These are phyloP conservation scores for Flaveria floridana DNA, from an alignment of 140 eudicot species.

Conservation along the genomic window DNA sequence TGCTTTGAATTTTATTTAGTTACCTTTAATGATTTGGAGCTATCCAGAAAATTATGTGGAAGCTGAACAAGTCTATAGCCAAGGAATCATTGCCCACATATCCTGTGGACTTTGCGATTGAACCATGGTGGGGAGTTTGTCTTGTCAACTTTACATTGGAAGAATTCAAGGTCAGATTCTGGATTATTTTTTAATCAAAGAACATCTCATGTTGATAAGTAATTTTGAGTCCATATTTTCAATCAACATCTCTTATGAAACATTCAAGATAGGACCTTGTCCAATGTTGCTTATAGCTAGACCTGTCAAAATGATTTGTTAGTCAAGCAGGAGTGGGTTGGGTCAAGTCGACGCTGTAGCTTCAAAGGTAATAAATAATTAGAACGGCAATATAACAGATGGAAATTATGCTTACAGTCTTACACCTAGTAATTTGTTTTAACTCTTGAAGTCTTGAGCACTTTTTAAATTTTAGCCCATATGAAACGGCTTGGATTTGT, in stretches of 20 bases:
- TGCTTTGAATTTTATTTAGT: slow-evolving; percentile 22
- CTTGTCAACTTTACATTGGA: slow-evolving; percentile 91
- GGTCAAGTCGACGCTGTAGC: not conserved
- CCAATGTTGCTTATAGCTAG: not conserved
- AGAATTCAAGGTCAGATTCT: slow-evolving; percentile 77
- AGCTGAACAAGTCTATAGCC: slow-evolving; percentile 98
- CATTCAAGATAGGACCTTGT: slow-evolving; percentile 5
- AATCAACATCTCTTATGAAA: not conserved
- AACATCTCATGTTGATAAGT: not conserved
- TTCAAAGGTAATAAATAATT: too few relatives aligned
- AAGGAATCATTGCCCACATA: slow-evolving; percentile 85
- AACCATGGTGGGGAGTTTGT: slow-evolving; percentile 99
- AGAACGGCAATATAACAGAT: not conserved
- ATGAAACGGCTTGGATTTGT: not conserved
- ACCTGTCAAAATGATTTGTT: not conserved
- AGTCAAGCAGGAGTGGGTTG: not conserved
- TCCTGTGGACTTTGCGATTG: slow-evolving; percentile 88
- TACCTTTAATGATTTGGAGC: slow-evolving; percentile 36
- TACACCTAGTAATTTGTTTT: not conserved
- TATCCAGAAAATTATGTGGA: slow-evolving; percentile 98
- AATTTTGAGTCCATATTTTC: slow-evolving; percentile 5
- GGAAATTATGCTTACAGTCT: not conserved
- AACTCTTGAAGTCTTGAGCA: slow-evolving; percentile 1
- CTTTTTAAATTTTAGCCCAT: not conserved
- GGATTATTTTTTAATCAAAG: slow-evolving; percentile 16